A percentile compares a stretch with the other conserved stretches of the same genome.
Conservation (phyloP, 805 yeast species). For the Sugiyamaella boreocaroliniensis region DNA sequence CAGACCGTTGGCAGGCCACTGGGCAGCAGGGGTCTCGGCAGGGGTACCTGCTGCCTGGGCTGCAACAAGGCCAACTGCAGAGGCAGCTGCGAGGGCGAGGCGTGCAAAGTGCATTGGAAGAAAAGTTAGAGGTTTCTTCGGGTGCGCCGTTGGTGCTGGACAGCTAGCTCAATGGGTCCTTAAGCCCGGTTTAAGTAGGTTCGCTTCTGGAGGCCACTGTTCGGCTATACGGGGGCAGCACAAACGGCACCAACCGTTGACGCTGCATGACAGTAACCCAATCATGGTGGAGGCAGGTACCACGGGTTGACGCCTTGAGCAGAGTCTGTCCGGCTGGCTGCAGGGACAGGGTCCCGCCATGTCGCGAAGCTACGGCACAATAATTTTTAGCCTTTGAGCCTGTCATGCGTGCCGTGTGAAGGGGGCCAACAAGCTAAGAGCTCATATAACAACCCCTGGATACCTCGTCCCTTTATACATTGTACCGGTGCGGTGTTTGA, state of each 20-base stretch:
- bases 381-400: too few relatives aligned
- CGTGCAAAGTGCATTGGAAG: not conserved
- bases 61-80: not conserved
- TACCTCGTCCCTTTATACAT: too few relatives aligned
- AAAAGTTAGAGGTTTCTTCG: too few relatives aligned
- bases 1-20: slow-evolving; percentile 2
- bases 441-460: too few relatives aligned
- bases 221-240: not conserved
- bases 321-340: not conserved
- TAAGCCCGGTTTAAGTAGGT: not conserved
- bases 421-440: too few relatives aligned
- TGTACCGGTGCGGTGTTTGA: too few relatives aligned
- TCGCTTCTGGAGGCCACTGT: not conserved
- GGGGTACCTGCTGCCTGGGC: not conserved
- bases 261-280: not conserved
- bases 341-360: not conserved
- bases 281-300: not conserved
- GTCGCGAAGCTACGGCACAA: not conserved
- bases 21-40: not conserved
- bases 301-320: not conserved
- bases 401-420: too few relatives aligned
- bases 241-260: not conserved
- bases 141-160: too few relatives aligned
- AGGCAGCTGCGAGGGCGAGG: not conserved
- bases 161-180: not conserved